Base-by-base conservation (phyloP, 2,329 filamentous ascomycete genomes). In the Paramyrothecium roridum region DNA sequence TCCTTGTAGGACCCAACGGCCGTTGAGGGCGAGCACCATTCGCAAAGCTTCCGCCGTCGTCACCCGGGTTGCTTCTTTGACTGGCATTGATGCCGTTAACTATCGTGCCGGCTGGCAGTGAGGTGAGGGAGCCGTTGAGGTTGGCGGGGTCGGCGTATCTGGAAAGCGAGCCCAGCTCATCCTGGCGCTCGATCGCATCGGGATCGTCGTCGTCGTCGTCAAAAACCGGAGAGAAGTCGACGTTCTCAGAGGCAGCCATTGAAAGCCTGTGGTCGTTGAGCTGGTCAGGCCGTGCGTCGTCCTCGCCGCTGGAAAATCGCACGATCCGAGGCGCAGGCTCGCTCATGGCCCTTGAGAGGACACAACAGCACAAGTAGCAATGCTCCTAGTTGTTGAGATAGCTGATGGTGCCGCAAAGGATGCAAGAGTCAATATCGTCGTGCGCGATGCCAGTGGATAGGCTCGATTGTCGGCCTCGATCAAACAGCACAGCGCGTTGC, bases 1-100 rank as follows among this genome's bases (percentile, higher is more conserved):
- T 92, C 65, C 90, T 80, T 53, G 83, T 81, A 19, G 89, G 89
- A 22, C 79, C 86, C 7, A 83, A 80, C 17, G 90, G 89, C 61
- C 89, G 83, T 64, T 89, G 85, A 23, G 82, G 79, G 64, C 87
- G 77, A 53, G 69, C 55, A 20, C 69, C 67, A 45, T 68, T 71
- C 53, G 70, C 49, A 50, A 68, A 70, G 10, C 59, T 50, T 30
- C 63, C 49, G n/a, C 57, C 61, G 23, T 71, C 69, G 13, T 65
- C 62, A 12, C 66, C 68, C 43, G 62, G 54, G 52, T 58, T 53
- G 54, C 63, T 60, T 54, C 81, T 70, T 71, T 78, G 67, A 64
- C 73, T 63, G 70, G 74, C 71, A 63, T 63, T 53, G 26, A 67
- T 61, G 54, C 76, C 78, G 58, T 80, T 80, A 48, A 74, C 62